Evolutionary conservation across 1,284 basidiomycete species (phyloP).

Genomic region (Prillingera fragicola): DNA sequence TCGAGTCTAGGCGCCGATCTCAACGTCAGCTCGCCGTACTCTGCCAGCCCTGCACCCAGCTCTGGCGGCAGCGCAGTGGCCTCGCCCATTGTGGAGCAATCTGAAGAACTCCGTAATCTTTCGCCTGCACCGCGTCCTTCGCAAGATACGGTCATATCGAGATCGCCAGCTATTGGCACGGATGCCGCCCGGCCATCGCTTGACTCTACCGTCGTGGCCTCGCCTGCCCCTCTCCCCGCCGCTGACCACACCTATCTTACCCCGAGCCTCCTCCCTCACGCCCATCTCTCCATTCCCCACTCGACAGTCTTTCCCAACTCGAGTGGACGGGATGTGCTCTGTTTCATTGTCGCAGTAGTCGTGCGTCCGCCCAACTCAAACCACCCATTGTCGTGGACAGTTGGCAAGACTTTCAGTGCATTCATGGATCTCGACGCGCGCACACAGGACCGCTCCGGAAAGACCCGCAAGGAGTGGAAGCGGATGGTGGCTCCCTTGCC

Average conservation of each 20-base stretch:
- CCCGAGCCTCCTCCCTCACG: conserved; percentile 37
- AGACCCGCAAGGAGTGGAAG: conserved; percentile 60
- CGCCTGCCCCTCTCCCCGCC: conserved; percentile 10
- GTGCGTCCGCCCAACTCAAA: conserved; percentile 38
- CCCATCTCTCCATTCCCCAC: conserved; percentile 41
- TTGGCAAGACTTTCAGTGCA: conserved; percentile 91
- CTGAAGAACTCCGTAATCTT: conserved; percentile 10
- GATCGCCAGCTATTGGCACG: conserved; percentile 1
- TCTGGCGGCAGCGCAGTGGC: conserved; percentile 11
- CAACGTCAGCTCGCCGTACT: neutral
- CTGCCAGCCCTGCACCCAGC: conserved; percentile 1
- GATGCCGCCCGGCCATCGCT: conserved; percentile 8
- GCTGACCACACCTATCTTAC: conserved; percentile 25
- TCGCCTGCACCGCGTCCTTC: conserved; percentile 16
- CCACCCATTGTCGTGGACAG: conserved; percentile 65
- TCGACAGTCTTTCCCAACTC: conserved; percentile 43
- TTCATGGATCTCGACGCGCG: conserved; percentile 71
- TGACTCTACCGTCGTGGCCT: conserved; percentile 5
- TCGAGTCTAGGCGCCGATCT: neutral
- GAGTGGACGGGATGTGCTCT: conserved; percentile 44
- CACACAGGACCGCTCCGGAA: conserved; percentile 57
- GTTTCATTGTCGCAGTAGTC: conserved; percentile 42
- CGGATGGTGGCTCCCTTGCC: conserved; percentile 74
- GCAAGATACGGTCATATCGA: conserved; percentile 20
- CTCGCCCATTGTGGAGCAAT: conserved; percentile 11